Conservation (phyloP, 2,329 filamentous ascomycete species). For the Botryotinia narcissicola region DNA sequence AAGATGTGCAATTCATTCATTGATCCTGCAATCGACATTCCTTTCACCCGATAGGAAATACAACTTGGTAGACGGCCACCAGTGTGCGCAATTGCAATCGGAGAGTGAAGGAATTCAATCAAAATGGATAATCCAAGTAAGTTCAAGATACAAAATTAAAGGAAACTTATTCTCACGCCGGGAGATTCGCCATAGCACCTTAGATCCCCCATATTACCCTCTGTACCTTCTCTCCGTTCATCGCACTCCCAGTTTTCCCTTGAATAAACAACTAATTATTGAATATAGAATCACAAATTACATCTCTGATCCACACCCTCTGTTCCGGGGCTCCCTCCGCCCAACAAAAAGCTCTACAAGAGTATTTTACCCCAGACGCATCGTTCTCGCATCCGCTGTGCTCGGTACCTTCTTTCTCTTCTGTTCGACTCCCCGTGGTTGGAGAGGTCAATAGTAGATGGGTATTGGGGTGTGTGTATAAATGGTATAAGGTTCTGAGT, state of each 20-base stretch:
- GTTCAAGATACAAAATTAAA: not conserved
- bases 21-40: not conserved
- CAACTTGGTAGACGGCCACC: not conserved
- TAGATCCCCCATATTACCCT: too few relatives aligned
- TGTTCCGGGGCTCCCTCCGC: slow-evolving; percentile 64
- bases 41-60: not conserved
- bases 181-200: not conserved
- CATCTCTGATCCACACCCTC: slow-evolving; percentile 63
- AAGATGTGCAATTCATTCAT: not conserved
- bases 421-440: slow-evolving; percentile 44
- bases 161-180: not conserved
- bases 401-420: slow-evolving; percentile 57
- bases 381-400: slow-evolving; percentile 79
- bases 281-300: slow-evolving; percentile 55
- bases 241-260: not conserved
- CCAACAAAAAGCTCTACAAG: slow-evolving; percentile 63
- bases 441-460: slow-evolving; percentile 58
- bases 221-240: not conserved
- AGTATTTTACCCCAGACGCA: slow-evolving; percentile 71
- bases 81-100: not conserved
- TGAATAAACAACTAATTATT: not conserved
- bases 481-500: slow-evolving; percentile 81
- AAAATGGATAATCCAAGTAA: slow-evolving; percentile 47
- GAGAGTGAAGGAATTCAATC: not conserved
- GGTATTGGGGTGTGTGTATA: slow-evolving; percentile 67